Base-by-base conservation (phyloP, 164 flowering plant genomes). In the Magnolia kwangsiensis region DNA sequence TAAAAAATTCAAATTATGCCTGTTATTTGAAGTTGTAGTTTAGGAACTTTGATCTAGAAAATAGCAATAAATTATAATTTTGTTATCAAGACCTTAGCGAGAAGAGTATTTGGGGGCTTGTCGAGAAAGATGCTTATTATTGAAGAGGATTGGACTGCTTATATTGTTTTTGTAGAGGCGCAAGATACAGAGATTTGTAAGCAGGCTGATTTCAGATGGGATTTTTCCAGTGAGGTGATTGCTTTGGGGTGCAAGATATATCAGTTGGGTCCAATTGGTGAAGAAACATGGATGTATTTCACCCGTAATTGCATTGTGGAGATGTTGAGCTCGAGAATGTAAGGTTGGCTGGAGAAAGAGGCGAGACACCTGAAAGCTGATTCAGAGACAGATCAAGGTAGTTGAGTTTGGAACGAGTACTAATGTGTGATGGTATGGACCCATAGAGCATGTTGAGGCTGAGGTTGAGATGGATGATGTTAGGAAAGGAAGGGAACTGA, bases 381-480 rank as follows among this genome's bases (percentile, higher is more conserved):
- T 80, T 80, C 4, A 67, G 51, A 8, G 80, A 81, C 16, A 83
- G 80, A 9, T 77, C 78, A 58, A 81, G 81, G 61, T 64, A 55
- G 11, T 51, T 50, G 55, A 83, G 80, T 2, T 81, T 81, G 20
- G 80, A 74, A 45, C 77, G 78, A 5, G 27, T 5, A 13, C 83
- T 78, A 21, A 83, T 79, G 7, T 24, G 51, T 4, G 66, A 0
- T 4, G 85, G 83, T 16, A 83, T 79, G 4, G 72, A 8, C 8
- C 82, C 82, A 18, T 18, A 9, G 51, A 73, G 51, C 16, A 8
- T 2, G 37, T 31, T 73, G 50, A 1, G 3, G 23, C 67, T 74
- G 20, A 82, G 76, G 74, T 76, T 63, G 50, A 82, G 73, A 11
- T 50, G 59, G 55, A 72, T 64, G 10, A 82, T 80, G 67, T 77